Evolutionary conservation across 257 asterid species (phyloP).

Genomic region (Penstemon davidsonii): DNA sequence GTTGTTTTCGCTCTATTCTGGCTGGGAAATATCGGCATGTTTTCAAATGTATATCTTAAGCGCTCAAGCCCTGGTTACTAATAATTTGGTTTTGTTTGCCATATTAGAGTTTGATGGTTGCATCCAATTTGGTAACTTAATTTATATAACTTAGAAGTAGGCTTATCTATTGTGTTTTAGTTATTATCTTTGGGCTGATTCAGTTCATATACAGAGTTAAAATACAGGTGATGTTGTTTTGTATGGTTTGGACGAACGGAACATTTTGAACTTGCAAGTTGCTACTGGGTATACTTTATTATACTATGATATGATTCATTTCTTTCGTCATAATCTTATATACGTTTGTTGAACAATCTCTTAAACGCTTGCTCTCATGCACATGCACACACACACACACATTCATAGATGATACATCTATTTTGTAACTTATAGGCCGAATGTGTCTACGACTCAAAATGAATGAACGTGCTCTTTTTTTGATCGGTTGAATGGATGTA

Average conservation of each 20-base stretch:
- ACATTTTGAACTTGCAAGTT: neutral
- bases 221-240: slow-evolving; percentile 7
- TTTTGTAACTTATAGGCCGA: no score
- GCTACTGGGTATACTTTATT: neutral
- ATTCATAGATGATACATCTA: no score
- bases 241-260: neutral
- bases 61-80: slow-evolving; percentile 38
- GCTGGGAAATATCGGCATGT: slow-evolving; percentile 75
- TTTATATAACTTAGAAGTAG: slow-evolving; percentile 16
- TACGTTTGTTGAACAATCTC: no score
- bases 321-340: no score
- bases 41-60: slow-evolving; percentile 49
- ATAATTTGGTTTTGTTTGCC: neutral
- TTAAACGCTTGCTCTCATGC: no score
- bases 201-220: slow-evolving; percentile 12
- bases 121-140: slow-evolving; percentile 9
- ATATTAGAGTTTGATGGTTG: slow-evolving; percentile 5
- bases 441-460: no score
- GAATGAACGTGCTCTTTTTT: no score
- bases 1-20: slow-evolving; percentile 57
- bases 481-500: no score
- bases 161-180: neutral
- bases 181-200: neutral
- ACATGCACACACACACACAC: no score
- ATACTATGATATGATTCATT: no score